Conservation (phyloP, 2,329 filamentous ascomycete genomes). For the Fusarium temperatum region DNA sequence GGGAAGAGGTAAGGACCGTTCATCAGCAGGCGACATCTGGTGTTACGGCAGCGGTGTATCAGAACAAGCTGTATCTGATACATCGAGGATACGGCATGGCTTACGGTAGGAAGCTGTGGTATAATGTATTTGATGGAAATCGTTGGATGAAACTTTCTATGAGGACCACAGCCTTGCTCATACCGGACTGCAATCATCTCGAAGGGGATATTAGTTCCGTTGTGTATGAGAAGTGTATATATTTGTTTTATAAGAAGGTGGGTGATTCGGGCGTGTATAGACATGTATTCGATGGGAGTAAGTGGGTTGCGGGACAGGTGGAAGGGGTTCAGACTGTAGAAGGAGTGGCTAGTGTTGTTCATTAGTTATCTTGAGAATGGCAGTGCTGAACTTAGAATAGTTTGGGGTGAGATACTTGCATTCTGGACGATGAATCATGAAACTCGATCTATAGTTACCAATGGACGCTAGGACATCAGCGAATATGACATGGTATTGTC, state of each 20-base stretch:
- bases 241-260: neutral
- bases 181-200: neutral
- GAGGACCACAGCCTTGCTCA: neutral
- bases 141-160: neutral
- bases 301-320: neutral
- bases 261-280: neutral
- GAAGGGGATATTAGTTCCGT: neutral
- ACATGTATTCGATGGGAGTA: neutral
- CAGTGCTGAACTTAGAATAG: neutral
- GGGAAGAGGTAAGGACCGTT: neutral
- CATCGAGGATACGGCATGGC: neutral
- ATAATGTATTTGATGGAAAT: neutral
- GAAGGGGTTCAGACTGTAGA: neutral
- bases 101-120: neutral
- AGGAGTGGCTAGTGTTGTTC: neutral
- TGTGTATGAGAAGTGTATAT: neutral
- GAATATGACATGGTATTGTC: no score
- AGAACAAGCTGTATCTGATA: neutral
- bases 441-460: neutral
- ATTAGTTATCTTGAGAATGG: neutral
- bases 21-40: fast-evolving
- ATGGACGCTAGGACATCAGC: no score
- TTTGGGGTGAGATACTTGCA: neutral
- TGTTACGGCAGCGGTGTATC: neutral
- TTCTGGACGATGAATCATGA: neutral